These are phyloP conservation scores for Penicillium hesseltinei DNA, from an alignment of 2,329 filamentous ascomycete genomes.

Conservation along the genomic window DNA sequence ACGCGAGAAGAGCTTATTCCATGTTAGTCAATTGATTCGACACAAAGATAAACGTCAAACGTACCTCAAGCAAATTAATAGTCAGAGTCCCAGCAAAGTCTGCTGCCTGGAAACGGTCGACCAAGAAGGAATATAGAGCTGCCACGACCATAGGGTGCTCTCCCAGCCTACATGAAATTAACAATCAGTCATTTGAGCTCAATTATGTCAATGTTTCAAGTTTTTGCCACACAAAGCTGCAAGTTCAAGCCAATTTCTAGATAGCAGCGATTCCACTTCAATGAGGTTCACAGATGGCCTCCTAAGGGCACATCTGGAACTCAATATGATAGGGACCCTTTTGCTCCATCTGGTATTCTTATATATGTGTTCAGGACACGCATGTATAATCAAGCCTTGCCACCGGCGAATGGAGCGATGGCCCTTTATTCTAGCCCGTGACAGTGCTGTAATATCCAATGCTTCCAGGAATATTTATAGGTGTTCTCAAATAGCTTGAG, in stretches of 20 bases:
- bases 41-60: background rate
- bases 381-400: slow-evolving; percentile 2
- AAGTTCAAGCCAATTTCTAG: slow-evolving; percentile 4
- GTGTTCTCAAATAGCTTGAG: slow-evolving; percentile 36
- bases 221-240: background rate
- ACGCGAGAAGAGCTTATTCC: slow-evolving; percentile 50
- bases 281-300: background rate
- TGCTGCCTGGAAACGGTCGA: slow-evolving; percentile 49
- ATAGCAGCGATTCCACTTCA: background rate
- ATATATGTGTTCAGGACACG: background rate
- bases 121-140: slow-evolving; percentile 49
- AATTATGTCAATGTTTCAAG: slow-evolving; percentile 1
- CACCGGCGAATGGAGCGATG: slow-evolving; percentile 3
- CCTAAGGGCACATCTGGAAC: background rate
- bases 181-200: slow-evolving; percentile 27
- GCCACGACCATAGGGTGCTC: slow-evolving; percentile 50
- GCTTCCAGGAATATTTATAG: slow-evolving; percentile 36
- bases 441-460: slow-evolving; percentile 24
- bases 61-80: slow-evolving; percentile 47
- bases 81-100: slow-evolving; percentile 49
- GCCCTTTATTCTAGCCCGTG: slow-evolving; percentile 32
- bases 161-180: slow-evolving; percentile 43
- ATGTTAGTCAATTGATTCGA: slow-evolving; percentile 24
- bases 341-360: background rate
- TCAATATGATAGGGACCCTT: background rate